Percentiles rank a stretch among this genome's conserved stretches.
Conservation (phyloP, 345 rosid genomes). For the Passiflora organensis region DNA sequence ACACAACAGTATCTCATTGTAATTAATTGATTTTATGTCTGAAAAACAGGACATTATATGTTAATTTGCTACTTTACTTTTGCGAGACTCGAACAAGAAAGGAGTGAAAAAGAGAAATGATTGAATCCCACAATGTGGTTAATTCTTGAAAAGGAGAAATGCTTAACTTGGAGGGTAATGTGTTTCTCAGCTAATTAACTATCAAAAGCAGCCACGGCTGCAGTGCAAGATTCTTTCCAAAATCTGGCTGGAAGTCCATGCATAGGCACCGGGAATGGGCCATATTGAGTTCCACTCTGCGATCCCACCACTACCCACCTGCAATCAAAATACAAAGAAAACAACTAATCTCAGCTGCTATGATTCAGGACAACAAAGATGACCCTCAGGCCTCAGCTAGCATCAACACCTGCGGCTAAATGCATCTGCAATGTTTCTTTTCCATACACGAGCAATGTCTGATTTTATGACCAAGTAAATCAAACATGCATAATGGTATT, state of each 20-base stretch:
- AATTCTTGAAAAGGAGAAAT: background rate
- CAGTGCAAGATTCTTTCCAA: slow-evolving; percentile 39
- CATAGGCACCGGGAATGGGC: slow-evolving; percentile 73
- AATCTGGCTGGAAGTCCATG: slow-evolving; percentile 70
- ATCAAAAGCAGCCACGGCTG: background rate
- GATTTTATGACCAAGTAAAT: no score
- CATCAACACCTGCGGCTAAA: background rate
- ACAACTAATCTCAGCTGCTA: slow-evolving; percentile 13
- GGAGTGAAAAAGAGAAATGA: no score
- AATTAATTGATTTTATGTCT: no score
- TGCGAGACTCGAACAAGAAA: no score
- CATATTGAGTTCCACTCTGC: slow-evolving; percentile 49
- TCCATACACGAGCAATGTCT: no score
- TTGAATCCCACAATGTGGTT: no score
- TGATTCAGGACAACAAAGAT: background rate
- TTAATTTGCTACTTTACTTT: no score
- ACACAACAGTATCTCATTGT: no score
- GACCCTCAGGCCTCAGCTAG: no score
- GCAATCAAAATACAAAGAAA: slow-evolving; percentile 30
- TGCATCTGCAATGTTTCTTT: background rate
- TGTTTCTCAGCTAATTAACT: slow-evolving; percentile 5
- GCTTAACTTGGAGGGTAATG: background rate
- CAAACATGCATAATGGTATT: no score
- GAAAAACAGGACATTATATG: no score
- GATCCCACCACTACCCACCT: slow-evolving; percentile 73